phyloP scores from a whole-genome alignment of 192 early-diverging fungal species.

The Chytriomyces sp. region DNA sequence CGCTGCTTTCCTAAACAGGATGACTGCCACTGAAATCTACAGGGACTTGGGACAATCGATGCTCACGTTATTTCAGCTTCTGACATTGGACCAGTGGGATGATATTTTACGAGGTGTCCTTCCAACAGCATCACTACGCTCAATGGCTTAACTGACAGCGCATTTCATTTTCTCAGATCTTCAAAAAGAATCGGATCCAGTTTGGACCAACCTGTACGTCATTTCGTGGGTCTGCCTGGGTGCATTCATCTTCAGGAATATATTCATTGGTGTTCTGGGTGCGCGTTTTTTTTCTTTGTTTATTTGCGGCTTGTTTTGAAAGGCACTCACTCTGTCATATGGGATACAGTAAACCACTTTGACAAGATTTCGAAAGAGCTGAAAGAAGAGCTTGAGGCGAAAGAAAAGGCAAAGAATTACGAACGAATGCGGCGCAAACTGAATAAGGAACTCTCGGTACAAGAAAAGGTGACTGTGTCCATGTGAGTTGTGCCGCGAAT shows the following conservation, averaged over 20 bases:
- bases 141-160: neutral
- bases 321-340: neutral
- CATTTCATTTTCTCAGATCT: conserved; percentile 15
- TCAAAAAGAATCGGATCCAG: conserved; percentile 33
- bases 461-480: conserved; percentile 41
- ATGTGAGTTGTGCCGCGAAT: conserved; percentile 4
- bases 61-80: conserved; percentile 49
- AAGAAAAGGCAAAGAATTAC: conserved; percentile 40
- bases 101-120: conserved; percentile 25
- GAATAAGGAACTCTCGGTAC: conserved; percentile 46
- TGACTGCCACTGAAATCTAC: neutral
- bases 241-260: conserved; percentile 56
- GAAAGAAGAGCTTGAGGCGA: conserved; percentile 40
- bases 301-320: neutral
- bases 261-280: conserved; percentile 59
- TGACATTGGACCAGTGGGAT: conserved; percentile 59
- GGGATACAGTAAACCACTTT: conserved; percentile 49
- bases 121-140: neutral
- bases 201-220: conserved; percentile 43
- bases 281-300: neutral
- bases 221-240: conserved; percentile 54
- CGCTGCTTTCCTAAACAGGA: neutral
- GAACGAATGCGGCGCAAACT: conserved; percentile 50
- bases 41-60: conserved; percentile 44
- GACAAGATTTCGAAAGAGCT: conserved; percentile 46